Evolutionary conservation across 257 asterid species (phyloP), one percentile per base, ranked within the genome.

Genomic region (Anisodus acutangulus): DNA sequence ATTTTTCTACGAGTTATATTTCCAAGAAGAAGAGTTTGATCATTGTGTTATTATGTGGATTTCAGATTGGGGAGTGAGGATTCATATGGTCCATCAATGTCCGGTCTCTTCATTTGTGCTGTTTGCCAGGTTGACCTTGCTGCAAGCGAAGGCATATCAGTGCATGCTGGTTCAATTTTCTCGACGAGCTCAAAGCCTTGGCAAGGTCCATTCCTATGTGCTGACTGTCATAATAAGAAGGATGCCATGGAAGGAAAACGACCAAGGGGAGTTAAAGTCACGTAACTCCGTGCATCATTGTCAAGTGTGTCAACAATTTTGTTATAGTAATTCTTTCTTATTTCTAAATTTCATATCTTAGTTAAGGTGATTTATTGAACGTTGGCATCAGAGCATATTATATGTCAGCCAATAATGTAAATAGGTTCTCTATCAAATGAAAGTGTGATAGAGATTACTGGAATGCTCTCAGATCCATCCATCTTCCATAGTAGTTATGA

Each of bases 181-280:
- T 91, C 97, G 0, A 85, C 86, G 79, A 90, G 94, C 90, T 87
- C 98, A 15, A 92, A 86, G 86, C 98, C 97, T 0, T 95, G 98
- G 98, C 91, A 94, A 90, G 97, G 97, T 12, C 98, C 98, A 19
- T 95, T 95, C 84, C 93, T 95, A 0, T 95, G 99, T 81, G 90
- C 85, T 2, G 97, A 89, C 41, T 94, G 98, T 41, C 91, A 90
- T 7, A 84, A 90, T 67, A 95, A 95, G 92, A 93, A 93, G 86
- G 97, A 95, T 5, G 98, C 97, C 78, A 91, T 95, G 98, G 98
- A 91, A 87, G 94, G 93, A 39, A 91, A 88, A 84, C 84, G 91
- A 26, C 93, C 91, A 9, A 91, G 92, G 74, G 91, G 91, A 10
- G 89, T 86, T 55, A 87, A 83, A 83, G 90, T 87, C 55, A 68